Conservation (phyloP, 805 yeast genomes). For the Komagataella phaffii region DNA sequence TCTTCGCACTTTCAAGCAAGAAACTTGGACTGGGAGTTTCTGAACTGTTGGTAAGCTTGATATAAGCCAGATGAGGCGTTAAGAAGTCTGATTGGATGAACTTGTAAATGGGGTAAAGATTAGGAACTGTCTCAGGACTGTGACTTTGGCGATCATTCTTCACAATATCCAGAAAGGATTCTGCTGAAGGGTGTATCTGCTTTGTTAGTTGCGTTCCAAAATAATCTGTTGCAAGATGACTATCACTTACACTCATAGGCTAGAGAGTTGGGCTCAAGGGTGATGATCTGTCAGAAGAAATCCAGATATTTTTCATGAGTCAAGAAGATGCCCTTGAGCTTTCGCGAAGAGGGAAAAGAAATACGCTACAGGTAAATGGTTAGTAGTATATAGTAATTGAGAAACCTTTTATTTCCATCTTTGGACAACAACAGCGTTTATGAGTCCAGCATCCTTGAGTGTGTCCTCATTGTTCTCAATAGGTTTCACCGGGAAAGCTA, state of each 20-base stretch:
- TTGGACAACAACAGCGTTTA: constrained; percentile 81
- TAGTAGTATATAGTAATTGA: not conserved
- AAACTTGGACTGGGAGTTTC: constrained; percentile 51
- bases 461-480: constrained; percentile 43
- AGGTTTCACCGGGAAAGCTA: constrained; percentile 72
- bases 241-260: not conserved
- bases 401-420: constrained; percentile 42
- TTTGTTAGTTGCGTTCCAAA: not conserved
- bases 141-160: constrained; percentile 18
- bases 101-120: constrained; percentile 72
- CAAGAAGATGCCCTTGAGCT: not conserved
- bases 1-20: constrained; percentile 76
- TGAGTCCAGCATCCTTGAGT: constrained; percentile 63
- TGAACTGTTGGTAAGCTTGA: constrained; percentile 55
- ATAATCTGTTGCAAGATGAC: not conserved
- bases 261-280: not conserved
- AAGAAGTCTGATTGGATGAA: constrained; percentile 63
- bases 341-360: not conserved
- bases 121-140: constrained; percentile 25
- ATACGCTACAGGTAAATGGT: not conserved
- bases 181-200: constrained; percentile 37
- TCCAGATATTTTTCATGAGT: not conserved
- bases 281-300: not conserved
- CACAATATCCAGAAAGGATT: constrained; percentile 26
- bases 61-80: constrained; percentile 84